A percentile compares a stretch with the other conserved stretches of the same genome.
phyloP scores from a whole-genome alignment of 768 basidiomycete species.

The Mrakia gelida region DNA sequence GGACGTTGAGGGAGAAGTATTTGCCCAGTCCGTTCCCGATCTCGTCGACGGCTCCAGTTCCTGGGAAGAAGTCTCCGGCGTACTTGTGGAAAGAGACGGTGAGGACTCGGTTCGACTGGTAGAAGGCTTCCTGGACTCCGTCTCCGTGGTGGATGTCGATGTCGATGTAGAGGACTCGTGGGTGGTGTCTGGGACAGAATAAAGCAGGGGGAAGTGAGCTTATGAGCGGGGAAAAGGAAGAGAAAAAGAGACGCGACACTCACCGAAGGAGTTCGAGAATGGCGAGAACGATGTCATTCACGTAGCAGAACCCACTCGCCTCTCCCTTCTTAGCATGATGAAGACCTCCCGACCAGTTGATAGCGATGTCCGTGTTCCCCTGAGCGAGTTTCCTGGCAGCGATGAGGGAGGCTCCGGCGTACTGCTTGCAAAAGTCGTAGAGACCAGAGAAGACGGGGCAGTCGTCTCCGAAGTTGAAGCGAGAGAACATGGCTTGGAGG shows the following conservation, averaged over 20 bases:
- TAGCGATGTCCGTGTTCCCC: conserved; percentile 87
- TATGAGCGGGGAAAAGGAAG: not conserved
- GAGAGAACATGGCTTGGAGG: conserved; percentile 60
- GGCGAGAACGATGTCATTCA: conserved; percentile 92
- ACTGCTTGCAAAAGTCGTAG: conserved; percentile 91
- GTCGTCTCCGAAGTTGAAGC: conserved; percentile 93
- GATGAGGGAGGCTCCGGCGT: conserved; percentile 84
- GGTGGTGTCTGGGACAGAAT: conserved; percentile 63
- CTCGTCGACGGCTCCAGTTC: conserved; percentile 92
- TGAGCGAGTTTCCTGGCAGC: conserved; percentile 82
- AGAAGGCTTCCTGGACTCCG: conserved; percentile 96
- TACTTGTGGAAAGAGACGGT: conserved; percentile 99
- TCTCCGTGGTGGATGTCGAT: conserved; percentile 99
- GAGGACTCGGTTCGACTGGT: conserved; percentile 95
- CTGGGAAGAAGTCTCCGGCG: conserved; percentile 96
- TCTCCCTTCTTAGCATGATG: conserved; percentile 98
- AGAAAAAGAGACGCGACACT: conserved; percentile 25
- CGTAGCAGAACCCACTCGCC: conserved; percentile 97
- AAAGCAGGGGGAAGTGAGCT: not conserved
- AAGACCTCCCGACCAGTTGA: conserved; percentile 97
- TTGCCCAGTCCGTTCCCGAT: conserved; percentile 77
- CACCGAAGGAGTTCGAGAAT: conserved; percentile 88
- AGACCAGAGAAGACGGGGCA: conserved; percentile 94
- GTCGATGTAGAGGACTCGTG: conserved; percentile 94
- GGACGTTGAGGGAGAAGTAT: conserved; percentile 92